Evolutionary conservation across 306 rosid species (phyloP).

Genomic region (Abrus pulchellus): DNA sequence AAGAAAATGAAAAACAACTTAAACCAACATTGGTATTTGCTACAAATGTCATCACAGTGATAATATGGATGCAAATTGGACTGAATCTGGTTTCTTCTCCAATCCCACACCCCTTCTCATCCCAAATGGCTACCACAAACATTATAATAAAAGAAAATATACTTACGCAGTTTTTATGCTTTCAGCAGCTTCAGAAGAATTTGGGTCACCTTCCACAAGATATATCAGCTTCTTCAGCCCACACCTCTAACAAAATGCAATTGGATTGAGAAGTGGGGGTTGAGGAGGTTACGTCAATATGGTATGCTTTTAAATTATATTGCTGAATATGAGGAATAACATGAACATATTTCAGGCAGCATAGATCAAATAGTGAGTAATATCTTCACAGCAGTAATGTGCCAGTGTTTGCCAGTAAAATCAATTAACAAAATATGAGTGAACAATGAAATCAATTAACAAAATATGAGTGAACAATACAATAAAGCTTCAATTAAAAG

Average conservation of each 20-base stretch:
- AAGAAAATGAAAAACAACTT: neutral
- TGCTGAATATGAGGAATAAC: conserved; percentile 4
- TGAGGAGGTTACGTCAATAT: conserved; percentile 42
- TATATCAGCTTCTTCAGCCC: conserved; percentile 92
- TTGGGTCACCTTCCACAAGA: conserved; percentile 98
- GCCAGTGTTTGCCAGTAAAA: conserved; percentile 9
- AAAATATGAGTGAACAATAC: conserved; percentile 5
- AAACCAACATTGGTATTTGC: neutral
- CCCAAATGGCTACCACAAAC: too few species aligned
- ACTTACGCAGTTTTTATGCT: conserved; percentile 98
- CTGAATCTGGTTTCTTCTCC: neutral
- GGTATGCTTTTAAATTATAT: conserved; percentile 11
- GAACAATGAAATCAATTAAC: conserved; percentile 6
- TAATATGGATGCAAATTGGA: neutral
- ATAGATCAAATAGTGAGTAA: conserved; percentile 4
- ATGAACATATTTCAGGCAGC: conserved; percentile 15
- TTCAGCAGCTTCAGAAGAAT: conserved; percentile 92
- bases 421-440: conserved; percentile 4
- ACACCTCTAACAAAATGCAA: conserved; percentile 74
- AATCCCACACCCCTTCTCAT: too few species aligned
- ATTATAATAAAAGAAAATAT: neutral
- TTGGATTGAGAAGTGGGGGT: conserved; percentile 22
- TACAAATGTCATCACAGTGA: neutral
- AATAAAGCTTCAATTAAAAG: conserved; percentile 4
- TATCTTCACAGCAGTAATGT: conserved; percentile 24